A percentile compares a stretch with the other conserved stretches of the same genome.
phyloP scores from a whole-genome alignment of 2,329 filamentous ascomycete genomes.

The Cytospora piceicola region DNA sequence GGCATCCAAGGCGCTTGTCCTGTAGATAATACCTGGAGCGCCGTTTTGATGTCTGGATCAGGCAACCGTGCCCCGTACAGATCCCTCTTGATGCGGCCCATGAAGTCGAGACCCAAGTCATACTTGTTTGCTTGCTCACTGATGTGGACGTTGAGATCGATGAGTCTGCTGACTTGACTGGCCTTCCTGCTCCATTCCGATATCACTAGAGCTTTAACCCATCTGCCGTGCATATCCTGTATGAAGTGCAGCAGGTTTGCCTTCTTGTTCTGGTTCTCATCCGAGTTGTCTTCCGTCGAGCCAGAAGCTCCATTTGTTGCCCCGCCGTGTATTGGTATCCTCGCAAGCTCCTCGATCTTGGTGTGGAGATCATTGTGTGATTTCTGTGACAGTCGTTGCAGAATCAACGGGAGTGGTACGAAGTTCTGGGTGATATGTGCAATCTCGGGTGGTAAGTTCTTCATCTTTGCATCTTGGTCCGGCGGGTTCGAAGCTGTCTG shows the following conservation, averaged over 20 bases:
- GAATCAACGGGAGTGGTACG: conserved; percentile 73
- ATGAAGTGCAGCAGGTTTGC: conserved; percentile 74
- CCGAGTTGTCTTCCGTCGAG: conserved; percentile 58
- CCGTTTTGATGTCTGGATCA: conserved; percentile 89
- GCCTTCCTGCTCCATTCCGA: conserved; percentile 86
- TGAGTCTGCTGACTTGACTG: conserved; percentile 79
- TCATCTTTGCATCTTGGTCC: conserved; percentile 49
- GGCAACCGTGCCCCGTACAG: conserved; percentile 75
- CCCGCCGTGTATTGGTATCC: conserved; percentile 63
- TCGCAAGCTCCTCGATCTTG: conserved; percentile 70
- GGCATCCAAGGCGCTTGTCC: conserved; percentile 79
- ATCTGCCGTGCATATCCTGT: conserved; percentile 79
- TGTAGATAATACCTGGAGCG: conserved; percentile 80
- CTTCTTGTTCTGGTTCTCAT: conserved; percentile 77
- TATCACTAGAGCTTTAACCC: conserved; percentile 90
- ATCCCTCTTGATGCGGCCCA: conserved; percentile 74
- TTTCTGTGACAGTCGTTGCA: conserved; percentile 79
- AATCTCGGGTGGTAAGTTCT: conserved; percentile 64
- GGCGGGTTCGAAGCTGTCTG: conserved; percentile 34
- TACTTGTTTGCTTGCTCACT: conserved; percentile 65
- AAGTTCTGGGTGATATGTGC: conserved; percentile 76
- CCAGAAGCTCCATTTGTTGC: conserved; percentile 53
- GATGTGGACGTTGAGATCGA: conserved; percentile 82
- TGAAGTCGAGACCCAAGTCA: conserved; percentile 60
- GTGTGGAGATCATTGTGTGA: conserved; percentile 79